These are phyloP conservation scores for Hygrocybe coccinea DNA, from an alignment of 768 basidiomycete genomes.

Conservation along the genomic window DNA sequence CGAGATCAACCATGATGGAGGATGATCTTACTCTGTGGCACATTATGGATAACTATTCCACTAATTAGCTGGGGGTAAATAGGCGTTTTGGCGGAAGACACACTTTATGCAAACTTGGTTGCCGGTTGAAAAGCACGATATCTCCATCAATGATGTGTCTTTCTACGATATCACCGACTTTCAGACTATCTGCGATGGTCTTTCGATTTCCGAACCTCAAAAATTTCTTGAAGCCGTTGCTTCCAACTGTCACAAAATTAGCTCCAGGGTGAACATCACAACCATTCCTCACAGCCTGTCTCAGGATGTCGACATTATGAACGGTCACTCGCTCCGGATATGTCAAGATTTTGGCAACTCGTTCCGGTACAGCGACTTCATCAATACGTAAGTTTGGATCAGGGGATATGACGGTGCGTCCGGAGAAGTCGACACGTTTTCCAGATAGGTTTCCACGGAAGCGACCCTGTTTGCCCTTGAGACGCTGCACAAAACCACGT, in stretches of 20 bases:
- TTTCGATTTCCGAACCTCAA: conserved; percentile 80
- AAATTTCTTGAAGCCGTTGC: conserved; percentile 71
- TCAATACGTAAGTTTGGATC: conserved; percentile 99
- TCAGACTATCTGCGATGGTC: conserved; percentile 74
- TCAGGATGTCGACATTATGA: conserved; percentile 79
- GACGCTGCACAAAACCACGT: conserved; percentile 93
- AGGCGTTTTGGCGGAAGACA: conserved; percentile 9
- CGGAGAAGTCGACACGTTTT: conserved; percentile 98
- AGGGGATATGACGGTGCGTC: conserved; percentile 96
- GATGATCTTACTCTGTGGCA: conserved; percentile 72
- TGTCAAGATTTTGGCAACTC: conserved; percentile 90
- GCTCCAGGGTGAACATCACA: conserved; percentile 91
- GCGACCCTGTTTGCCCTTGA: conserved; percentile 98
- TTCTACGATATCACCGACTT: conserved; percentile 90
- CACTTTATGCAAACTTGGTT: conserved; percentile 95
- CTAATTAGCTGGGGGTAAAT: conserved; percentile 4
- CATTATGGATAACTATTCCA: conserved; percentile 91
- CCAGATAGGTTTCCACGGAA: conserved; percentile 98
- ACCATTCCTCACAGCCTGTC: conserved; percentile 79
- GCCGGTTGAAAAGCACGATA: conserved; percentile 96
- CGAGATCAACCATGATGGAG: neutral
- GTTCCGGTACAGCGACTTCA: conserved; percentile 95
- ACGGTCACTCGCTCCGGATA: conserved; percentile 93
- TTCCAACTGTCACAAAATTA: conserved; percentile 83
- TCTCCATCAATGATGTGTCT: conserved; percentile 93